These are phyloP conservation scores for Penstemon newberryi DNA, from an alignment of 257 asterid genomes.

Conservation along the genomic window DNA sequence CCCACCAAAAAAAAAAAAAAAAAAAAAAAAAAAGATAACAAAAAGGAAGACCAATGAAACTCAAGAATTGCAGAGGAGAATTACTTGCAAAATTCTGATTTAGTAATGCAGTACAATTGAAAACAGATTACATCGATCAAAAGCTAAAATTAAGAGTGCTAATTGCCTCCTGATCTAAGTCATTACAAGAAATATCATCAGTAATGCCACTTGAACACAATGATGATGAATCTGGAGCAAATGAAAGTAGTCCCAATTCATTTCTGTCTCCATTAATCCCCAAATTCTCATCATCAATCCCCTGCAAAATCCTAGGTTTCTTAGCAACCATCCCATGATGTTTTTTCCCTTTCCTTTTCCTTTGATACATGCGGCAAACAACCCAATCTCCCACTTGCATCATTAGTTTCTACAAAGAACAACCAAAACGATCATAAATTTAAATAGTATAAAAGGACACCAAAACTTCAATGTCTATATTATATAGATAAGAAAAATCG, in stretches of 20 bases:
- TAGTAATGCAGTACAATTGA: slow-evolving; percentile 22
- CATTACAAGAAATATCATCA: slow-evolving; percentile 31
- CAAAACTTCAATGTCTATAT: too few species aligned
- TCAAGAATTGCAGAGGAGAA: neutral
- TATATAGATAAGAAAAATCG: too few species aligned
- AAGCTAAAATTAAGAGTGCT: slow-evolving; percentile 21
- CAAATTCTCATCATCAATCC: neutral
- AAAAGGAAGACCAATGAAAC: too few species aligned
- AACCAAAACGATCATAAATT: neutral
- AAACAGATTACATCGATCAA: slow-evolving; percentile 10
- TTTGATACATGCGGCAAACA: slow-evolving; percentile 43
- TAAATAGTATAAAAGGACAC: too few species aligned
- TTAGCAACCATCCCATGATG: neutral
- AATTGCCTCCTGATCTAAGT: slow-evolving; percentile 38
- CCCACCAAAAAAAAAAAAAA: neutral
- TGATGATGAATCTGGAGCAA: slow-evolving; percentile 12
- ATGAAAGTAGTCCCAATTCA: slow-evolving; percentile 15
- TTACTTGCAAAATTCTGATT: neutral
- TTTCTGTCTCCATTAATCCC: neutral
- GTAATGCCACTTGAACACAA: slow-evolving; percentile 46
- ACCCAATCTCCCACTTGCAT: slow-evolving; percentile 56
- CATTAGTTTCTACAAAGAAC: slow-evolving; percentile 32
- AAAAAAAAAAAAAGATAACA: too few species aligned
- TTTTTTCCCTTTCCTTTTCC: slow-evolving; percentile 27
- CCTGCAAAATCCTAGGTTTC: slow-evolving; percentile 16